Evolutionary conservation across 352 stramenopile genomes (phyloP).

Genomic region (Globisporangium acanthophoron): DNA sequence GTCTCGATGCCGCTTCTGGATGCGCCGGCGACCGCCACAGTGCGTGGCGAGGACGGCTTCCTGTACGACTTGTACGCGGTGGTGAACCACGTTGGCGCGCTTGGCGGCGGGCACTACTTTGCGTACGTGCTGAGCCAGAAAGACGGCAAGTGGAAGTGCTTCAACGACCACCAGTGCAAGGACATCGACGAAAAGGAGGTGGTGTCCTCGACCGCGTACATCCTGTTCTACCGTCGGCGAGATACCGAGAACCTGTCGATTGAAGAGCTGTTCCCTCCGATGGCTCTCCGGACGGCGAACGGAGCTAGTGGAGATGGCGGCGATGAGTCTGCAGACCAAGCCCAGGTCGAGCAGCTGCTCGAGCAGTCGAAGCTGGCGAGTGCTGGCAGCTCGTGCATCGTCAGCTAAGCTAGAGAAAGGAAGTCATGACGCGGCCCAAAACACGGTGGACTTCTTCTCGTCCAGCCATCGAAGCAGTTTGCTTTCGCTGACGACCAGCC

Average conservation of each 20-base stretch:
- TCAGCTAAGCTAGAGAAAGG: slow-evolving; percentile 34
- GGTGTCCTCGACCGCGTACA: slow-evolving; percentile 83
- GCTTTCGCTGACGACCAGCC: background rate
- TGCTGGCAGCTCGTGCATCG: slow-evolving; percentile 39
- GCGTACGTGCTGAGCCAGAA: slow-evolving; percentile 77
- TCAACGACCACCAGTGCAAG: slow-evolving; percentile 94
- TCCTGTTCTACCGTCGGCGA: slow-evolving; percentile 87
- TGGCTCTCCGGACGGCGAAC: slow-evolving; percentile 21
- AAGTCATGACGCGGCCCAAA: background rate
- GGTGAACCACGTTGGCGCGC: slow-evolving; percentile 95
- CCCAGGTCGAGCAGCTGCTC: slow-evolving; percentile 62
- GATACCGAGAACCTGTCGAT: slow-evolving; percentile 63
- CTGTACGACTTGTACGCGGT: slow-evolving; percentile 97
- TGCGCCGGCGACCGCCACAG: slow-evolving; percentile 49
- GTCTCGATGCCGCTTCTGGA: slow-evolving; percentile 34
- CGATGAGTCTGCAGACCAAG: slow-evolving; percentile 42
- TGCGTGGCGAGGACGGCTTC: slow-evolving; percentile 46
- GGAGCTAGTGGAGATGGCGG: slow-evolving; percentile 9
- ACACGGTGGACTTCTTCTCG: background rate
- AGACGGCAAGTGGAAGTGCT: slow-evolving; percentile 96
- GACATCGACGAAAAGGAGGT: slow-evolving; percentile 86
- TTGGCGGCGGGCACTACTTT: slow-evolving; percentile 96
- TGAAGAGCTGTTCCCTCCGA: slow-evolving; percentile 72
- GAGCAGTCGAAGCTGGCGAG: slow-evolving; percentile 58
- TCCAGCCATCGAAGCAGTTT: background rate